Conservation (phyloP, 1,139 yeast genomes). For the Suhomyces panamericanus region DNA sequence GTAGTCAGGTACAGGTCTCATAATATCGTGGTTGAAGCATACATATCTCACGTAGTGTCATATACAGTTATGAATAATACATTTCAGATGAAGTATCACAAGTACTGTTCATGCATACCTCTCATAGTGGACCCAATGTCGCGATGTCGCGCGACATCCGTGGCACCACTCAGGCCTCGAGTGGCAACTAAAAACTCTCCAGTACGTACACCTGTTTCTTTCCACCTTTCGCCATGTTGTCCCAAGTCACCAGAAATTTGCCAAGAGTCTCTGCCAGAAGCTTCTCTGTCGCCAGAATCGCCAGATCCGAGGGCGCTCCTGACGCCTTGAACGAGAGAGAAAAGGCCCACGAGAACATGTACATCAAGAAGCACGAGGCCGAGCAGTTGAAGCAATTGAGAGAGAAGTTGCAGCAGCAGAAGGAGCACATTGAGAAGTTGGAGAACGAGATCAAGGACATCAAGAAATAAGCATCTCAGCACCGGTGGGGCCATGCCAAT, state of each 20-base stretch:
- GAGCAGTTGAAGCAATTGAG: constrained; percentile 50
- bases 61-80: no score
- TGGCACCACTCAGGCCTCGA: constrained; percentile 2
- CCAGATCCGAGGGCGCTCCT: constrained; percentile 30
- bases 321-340: constrained; percentile 45
- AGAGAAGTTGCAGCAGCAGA: constrained; percentile 47
- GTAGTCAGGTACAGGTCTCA: no score
- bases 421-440: constrained; percentile 45
- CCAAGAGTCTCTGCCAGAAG: constrained; percentile 34
- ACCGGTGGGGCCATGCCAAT: no score
- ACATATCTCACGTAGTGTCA: no score
- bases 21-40: no score
- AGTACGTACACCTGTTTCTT: neutral
- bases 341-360: constrained; percentile 46
- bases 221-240: constrained; percentile 27
- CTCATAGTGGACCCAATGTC: no score
- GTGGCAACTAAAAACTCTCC: constrained; percentile 6
- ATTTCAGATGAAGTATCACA: no score
- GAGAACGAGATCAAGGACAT: constrained; percentile 40
- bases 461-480: constrained; percentile 29
- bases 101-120: no score
- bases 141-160: constrained; percentile 3
- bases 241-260: constrained; percentile 36
- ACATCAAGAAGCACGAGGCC: constrained; percentile 49
- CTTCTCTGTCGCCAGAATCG: constrained; percentile 39